Base-by-base conservation (phyloP, 2,329 filamentous ascomycete genomes). In the Tolypocladium ovalisporum region DNA sequence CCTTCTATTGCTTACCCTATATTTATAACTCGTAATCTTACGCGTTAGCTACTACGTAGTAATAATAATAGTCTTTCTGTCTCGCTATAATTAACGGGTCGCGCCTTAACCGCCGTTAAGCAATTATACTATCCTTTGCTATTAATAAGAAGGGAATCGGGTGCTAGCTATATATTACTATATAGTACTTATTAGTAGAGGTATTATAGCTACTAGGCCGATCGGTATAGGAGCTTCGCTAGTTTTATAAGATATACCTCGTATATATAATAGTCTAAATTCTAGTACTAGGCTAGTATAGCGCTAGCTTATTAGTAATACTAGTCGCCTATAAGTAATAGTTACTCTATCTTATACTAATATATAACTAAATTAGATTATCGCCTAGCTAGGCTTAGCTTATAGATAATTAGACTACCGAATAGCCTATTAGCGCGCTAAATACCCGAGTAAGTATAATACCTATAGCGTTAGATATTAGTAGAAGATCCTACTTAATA, bases 371-470 rank as follows among this genome's bases (percentile, higher is more conserved):
- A 34, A 19, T 61, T 59, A 12, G 63, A 60, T 54, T 60, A 37
- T 0, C 67, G 68, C 0, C 69, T 62, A 59, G 63, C 65, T 56
- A 70, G 68, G 4, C 61, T 64, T 0, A 68, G 68, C 55, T 73
- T 72, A 55, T 71, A 70, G 49, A 75, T 65, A 29, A 75, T 44
- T 3, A 63, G 44, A 57, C 70, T 72, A 32, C 52, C 57, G 15
- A 53, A 56, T 5, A 61, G 54, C n/a, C 59, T 58, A 47, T 59
- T 57, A 7, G 39, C 42, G 12, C 60, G 57, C 63, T 86, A 83
- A 39, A 78, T 75, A 19, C 75, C 73, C 32, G 77, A 76, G 63
- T 89, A 86, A 3, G 79, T 81, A 65, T 89, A 86, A 67, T 87
- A 89, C 68, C 69, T 77, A 12, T 1, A 12, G 13, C 8, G 15